A percentile compares a stretch with the other conserved stretches of the same genome.
phyloP scores from a whole-genome alignment of 768 basidiomycete genomes.

The Rhizopogon rudus region DNA sequence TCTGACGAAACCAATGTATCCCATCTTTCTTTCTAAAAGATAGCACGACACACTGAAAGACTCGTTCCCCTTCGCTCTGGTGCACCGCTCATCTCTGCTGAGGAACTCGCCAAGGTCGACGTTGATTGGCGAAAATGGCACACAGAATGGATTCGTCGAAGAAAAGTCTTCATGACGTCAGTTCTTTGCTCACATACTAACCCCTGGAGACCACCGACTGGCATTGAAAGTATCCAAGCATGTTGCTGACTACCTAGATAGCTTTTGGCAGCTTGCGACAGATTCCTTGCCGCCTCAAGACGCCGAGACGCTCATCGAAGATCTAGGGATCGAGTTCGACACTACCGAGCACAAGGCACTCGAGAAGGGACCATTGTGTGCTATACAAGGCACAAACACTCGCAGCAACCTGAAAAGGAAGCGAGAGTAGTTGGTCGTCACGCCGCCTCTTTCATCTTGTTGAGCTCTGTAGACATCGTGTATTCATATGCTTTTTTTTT shows the following conservation, averaged over 20 bases:
- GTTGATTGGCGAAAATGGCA: constrained; percentile 77
- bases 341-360: constrained; percentile 62
- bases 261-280: constrained; percentile 70
- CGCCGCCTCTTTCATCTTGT: neutral
- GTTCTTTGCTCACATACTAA: constrained; percentile 9
- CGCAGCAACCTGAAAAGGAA: constrained; percentile 47
- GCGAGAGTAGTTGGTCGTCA: constrained; percentile 23
- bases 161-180: constrained; percentile 55
- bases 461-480: neutral
- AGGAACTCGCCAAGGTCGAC: constrained; percentile 66
- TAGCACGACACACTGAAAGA: constrained; percentile 40
- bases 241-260: constrained; percentile 24
- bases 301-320: constrained; percentile 60
- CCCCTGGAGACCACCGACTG: neutral
- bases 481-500: neutral
- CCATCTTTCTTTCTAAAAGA: constrained; percentile 30
- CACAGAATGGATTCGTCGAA: constrained; percentile 72
- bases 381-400: constrained; percentile 18
- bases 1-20: constrained; percentile 2
- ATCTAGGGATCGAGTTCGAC: constrained; percentile 78
- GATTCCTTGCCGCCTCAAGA: constrained; percentile 68
- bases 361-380: constrained; percentile 61
- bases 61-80: constrained; percentile 67
- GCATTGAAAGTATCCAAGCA: neutral
- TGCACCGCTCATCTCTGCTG: constrained; percentile 56